phyloP scores from a whole-genome alignment of 495 filamentous ascomycete genomes.

The Penicillium flavigenum region DNA sequence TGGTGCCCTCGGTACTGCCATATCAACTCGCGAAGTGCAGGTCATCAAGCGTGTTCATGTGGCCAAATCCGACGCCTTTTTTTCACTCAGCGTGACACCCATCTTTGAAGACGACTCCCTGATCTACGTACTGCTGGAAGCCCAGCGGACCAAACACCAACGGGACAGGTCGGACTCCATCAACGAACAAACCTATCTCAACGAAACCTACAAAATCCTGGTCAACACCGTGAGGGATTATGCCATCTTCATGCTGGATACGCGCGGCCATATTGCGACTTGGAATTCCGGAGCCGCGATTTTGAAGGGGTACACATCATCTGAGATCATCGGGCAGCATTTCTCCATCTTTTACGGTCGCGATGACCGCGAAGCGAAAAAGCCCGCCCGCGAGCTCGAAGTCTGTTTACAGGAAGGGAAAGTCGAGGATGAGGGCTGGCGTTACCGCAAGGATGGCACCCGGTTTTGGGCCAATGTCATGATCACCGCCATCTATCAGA shows the following conservation, averaged over 20 bases:
- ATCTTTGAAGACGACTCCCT: constrained; percentile 48
- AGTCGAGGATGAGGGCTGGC: constrained; percentile 66
- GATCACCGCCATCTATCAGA: constrained; percentile 60
- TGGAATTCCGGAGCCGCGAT: constrained; percentile 63
- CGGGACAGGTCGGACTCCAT: constrained; percentile 8
- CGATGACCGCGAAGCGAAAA: constrained; percentile 52
- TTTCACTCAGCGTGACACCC: constrained; percentile 49
- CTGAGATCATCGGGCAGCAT: constrained; percentile 62
- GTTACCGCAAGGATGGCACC: constrained; percentile 59
- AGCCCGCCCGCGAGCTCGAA: constrained; percentile 56
- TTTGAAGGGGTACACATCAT: constrained; percentile 56
- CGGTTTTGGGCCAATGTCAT: constrained; percentile 69
- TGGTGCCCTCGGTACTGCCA: constrained; percentile 46
- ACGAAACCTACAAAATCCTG: constrained; percentile 62
- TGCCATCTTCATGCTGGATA: constrained; percentile 66
- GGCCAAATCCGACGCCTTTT: constrained; percentile 27
- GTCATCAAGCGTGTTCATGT: constrained; percentile 31
- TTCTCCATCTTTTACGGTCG: constrained; percentile 62
- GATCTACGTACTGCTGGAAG: constrained; percentile 50
- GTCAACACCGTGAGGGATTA: constrained; percentile 67
- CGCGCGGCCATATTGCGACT: constrained; percentile 54
- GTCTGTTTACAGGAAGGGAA: constrained; percentile 59
- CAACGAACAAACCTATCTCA: constrained; percentile 46
- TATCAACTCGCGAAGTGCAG: constrained; percentile 36
- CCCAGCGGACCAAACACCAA: constrained; percentile 33